Evolutionary conservation across 2,329 filamentous ascomycete genomes (phyloP), one percentile per base, ranked within the genome.

Genomic region (Cercospora zeae-maydis): DNA sequence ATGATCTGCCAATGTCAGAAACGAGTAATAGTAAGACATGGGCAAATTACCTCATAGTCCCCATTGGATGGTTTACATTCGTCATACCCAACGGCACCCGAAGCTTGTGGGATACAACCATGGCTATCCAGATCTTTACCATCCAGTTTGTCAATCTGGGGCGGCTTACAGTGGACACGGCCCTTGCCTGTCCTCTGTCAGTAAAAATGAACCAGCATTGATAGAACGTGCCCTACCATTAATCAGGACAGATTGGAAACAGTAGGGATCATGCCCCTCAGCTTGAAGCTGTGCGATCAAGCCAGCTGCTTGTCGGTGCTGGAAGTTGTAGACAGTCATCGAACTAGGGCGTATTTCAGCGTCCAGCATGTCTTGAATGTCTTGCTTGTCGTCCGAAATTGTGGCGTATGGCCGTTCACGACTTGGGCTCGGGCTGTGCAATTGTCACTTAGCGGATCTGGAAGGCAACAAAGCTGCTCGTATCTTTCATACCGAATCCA

Each of bases 211-310:
- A 14, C 9, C 16, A n/a, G 8, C 10, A 19, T 16, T 13, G 16
- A 21, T 11, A 31, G 10, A 8, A 34, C 2, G 6, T 10, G 1
- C 16, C 49, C 5, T n/a, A 58, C 65, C 65, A 53, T 67, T 67
- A 39, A 67, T 61, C 9, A 67, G 54, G 14, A 61, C 63, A 34
- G 63, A 66, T 19, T 65, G 61, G 58, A 67, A 67, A 49, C 65
- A 65, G 16, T 65, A 68, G 1, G 66, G 66, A 27, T 68, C 66
- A 11, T 68, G 66, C 6, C 66, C 66, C 30, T 68, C 66, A 10
- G 27, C 47, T 39, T 66, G 66, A 6, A 68, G 59, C 47, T 68
- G 64, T 3, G 64, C 65, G 16, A 68, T 58, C 37, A 68, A 51
- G 30, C 63, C 54, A n/a, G 63, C 58, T 57, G 64, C 64, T 36